phyloP scores from a whole-genome alignment of 2,329 filamentous ascomycete genomes.

The Chaetomiaceae sp. region DNA sequence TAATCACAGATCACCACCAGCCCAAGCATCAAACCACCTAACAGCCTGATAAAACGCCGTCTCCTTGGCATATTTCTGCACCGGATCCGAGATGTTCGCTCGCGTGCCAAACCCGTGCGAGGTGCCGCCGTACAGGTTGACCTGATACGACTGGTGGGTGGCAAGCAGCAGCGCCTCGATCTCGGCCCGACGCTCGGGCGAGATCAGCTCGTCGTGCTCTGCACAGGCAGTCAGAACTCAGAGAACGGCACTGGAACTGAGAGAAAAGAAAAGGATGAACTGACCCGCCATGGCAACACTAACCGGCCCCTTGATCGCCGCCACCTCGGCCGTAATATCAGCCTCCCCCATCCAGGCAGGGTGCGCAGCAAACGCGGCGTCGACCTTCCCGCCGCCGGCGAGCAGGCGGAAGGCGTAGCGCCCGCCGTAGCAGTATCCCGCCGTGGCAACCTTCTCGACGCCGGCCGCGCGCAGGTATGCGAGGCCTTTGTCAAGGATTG shows the following conservation, averaged over 20 bases:
- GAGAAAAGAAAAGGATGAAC: not conserved
- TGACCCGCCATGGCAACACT: conserved; percentile 3
- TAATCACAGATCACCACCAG: conserved; percentile 5
- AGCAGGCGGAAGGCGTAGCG: conserved; percentile 10
- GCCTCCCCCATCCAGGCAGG: not conserved
- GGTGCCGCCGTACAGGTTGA: conserved; percentile 4
- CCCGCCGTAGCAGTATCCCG: conserved; percentile 10
- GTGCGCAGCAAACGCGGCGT: conserved; percentile 8
- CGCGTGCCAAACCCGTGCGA: conserved; percentile 6
- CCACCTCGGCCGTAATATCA: not conserved
- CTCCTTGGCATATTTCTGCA: conserved; percentile 7
- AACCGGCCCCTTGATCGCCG: not conserved
- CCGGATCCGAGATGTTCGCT: not conserved
- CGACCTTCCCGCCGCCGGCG: conserved; percentile 1
- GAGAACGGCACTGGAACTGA: not conserved
- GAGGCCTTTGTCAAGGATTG: conserved; percentile 1
- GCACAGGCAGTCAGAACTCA: not conserved
- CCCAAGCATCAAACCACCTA: conserved; percentile 10
- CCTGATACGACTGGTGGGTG: conserved; percentile 2
- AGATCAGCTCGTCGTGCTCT: not conserved
- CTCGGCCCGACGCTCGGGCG: not conserved
- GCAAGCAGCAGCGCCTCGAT: not conserved
- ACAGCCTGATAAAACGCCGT: conserved; percentile 7
- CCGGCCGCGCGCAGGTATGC: not conserved
- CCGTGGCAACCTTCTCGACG: conserved; percentile 1